phyloP scores from a whole-genome alignment of 2,329 filamentous ascomycete species.

The Ceratocystis lukuohia region DNA sequence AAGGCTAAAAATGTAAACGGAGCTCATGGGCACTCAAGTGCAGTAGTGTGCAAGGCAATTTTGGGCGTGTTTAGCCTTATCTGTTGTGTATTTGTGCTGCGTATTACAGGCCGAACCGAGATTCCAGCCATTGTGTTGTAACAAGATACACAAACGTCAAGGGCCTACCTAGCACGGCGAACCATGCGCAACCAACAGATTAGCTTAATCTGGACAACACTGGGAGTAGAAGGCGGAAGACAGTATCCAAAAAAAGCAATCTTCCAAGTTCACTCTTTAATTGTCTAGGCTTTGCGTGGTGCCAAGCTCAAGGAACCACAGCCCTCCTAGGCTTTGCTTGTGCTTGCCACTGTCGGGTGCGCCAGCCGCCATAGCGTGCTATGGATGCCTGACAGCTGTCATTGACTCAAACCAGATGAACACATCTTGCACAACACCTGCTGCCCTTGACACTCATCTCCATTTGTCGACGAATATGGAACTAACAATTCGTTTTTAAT shows the following conservation, averaged over 20 bases:
- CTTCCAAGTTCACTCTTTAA: neutral
- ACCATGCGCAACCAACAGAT: neutral
- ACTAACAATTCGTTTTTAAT: conserved; percentile 21
- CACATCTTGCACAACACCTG: conserved; percentile 14
- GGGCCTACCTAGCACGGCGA: neutral
- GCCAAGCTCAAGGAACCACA: neutral
- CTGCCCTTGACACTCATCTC: neutral
- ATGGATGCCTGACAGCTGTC: conserved; percentile 4
- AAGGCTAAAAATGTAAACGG: neutral
- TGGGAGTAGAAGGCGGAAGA: neutral
- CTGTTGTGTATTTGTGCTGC: conserved; percentile 2
- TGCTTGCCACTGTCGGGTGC: neutral
- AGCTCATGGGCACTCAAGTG: neutral
- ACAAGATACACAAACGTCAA: neutral
- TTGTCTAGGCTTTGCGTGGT: neutral
- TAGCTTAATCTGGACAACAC: neutral
- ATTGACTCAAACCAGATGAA: conserved; percentile 8
- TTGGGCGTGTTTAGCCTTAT: conserved; percentile 1
- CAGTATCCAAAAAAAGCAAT: neutral
- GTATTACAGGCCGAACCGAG: conserved; percentile 1
- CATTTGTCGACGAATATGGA: conserved; percentile 15
- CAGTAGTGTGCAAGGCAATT: neutral
- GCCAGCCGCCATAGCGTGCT: neutral
- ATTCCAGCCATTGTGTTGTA: neutral
- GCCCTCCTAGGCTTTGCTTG: neutral